Base-by-base conservation (phyloP, 2,329 filamentous ascomycete genomes). In the Periconia digitata region DNA sequence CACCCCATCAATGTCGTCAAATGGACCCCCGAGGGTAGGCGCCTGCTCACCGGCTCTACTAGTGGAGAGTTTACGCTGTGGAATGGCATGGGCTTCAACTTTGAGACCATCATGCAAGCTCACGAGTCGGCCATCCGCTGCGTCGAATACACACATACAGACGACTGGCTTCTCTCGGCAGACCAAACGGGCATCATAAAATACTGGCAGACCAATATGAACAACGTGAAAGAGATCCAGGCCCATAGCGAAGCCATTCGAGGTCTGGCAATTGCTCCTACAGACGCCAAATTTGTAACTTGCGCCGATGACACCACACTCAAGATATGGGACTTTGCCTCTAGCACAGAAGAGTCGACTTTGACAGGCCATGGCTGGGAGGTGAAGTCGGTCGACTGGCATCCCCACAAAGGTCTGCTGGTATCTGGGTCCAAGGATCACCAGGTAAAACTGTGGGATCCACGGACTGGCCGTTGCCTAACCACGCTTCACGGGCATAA, bases 1-100 rank as follows among this genome's bases (percentile, higher is more conserved):
- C 94, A 97, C 61, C 94, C 94, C 1, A 89, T 99, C 66, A 97
- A 96, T 56, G 90, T 97, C 8, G 92, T 99, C 35, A 84, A 90
- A 70, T 99, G 94, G 94, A 99, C 95, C 15, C 94, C 94, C 6
- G 94, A 99, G 72, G 94, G 94, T 22, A 86, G 94, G 52, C 82
- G 94, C 58, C 76, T 99, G 47, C 80, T 99, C 67, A 97, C 94
- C 0, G 94, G 91, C 18, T 95, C 92, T 0, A 95, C 91, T 58
- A 97, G 92, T 69, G 94, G 94, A 65, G 94, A 99, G 70, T 99
- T 99, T 64, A 99, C 95, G 34, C 75, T 99, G 3, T 99, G 94
- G 94, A 99, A 99, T 70, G 94, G 94, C 54, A 97, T 92, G 37
- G 92, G 91, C 20, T 99, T 99, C 81, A 97, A 99, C 72, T 99